Base-by-base conservation (phyloP, 2,329 filamentous ascomycete species). In the Colletotrichum eremochloae region DNA sequence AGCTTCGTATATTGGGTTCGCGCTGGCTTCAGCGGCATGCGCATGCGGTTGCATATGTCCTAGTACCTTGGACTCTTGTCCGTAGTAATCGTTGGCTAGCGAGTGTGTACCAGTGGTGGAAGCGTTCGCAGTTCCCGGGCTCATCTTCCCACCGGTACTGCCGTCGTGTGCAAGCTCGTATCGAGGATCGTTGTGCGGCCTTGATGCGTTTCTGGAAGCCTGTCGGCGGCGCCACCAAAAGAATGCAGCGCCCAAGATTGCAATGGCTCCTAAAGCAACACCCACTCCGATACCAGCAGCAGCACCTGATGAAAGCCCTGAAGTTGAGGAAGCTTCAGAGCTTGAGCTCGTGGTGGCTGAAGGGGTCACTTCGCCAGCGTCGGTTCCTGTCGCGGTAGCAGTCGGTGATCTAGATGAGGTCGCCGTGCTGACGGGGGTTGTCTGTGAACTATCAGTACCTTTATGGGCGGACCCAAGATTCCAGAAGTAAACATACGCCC, bases 251-350 rank as follows among this genome's bases (percentile, higher is more conserved):
- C 64, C 75, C 33, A 79, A 46, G 46, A 75, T 61, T 40, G 71
- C 75, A 31, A 81, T 65, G 53, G 77, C 74, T 52, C 68, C 79
- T 15, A 81, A 65, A 2, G 74, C 75, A 31, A 75, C 76, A 20
- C 79, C 79, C 40, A 81, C 73, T 5, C 77, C 79, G 33, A 81
- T 78, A 8, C 79, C 80, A 5, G 79, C 80, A 0, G 77, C 76
- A 1, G 77, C 79, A 31, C 77, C 80, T 5, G 77, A 42, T 14
- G 79, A 80, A 20, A 81, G 74, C 7, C 76, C 74, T 38, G 57
- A 36, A 15, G 56, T 60, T 2, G 72, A 68, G 1, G 53, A 61
- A 9, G 70, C 24, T 29, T 38, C 57, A 11, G 61, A 36, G 24
- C 24, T 60, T 12, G 67, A 40, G 14, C 12, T 50, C n/a, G 65